phyloP scores from a whole-genome alignment of 2,329 filamentous ascomycete genomes.

The Phoma sp. region DNA sequence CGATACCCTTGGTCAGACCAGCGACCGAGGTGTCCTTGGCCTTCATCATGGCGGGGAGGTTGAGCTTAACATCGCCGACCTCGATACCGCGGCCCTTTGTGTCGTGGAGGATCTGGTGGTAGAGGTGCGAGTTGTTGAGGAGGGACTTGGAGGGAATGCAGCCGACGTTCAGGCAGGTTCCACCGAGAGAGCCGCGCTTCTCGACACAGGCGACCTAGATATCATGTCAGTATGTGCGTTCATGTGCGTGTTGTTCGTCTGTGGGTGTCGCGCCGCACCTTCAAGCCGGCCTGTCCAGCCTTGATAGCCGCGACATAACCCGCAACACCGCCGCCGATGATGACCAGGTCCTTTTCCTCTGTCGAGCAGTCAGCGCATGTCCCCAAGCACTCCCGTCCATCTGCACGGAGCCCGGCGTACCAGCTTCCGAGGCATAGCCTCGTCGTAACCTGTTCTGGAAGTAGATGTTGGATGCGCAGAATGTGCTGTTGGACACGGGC shows the following conservation, averaged over 20 bases:
- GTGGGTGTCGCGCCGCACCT: constrained; percentile 62
- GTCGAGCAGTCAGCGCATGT: constrained; percentile 45
- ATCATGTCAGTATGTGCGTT: constrained; percentile 11
- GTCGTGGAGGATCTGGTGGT: constrained; percentile 96
- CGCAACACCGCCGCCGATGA: constrained; percentile 97
- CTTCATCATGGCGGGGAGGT: constrained; percentile 96
- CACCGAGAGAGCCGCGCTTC: constrained; percentile 93
- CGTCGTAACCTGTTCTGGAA: constrained; percentile 61
- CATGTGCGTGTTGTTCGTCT: background rate
- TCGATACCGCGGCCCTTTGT: constrained; percentile 97
- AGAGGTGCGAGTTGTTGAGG: constrained; percentile 98
- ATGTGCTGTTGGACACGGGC: constrained; percentile 47
- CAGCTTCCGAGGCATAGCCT: constrained; percentile 62
- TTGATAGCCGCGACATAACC: constrained; percentile 99
- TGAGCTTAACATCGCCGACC: constrained; percentile 95
- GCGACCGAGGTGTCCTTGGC: constrained; percentile 92
- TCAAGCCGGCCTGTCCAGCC: constrained; percentile 94
- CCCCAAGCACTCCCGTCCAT: constrained; percentile 3
- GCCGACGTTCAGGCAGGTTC: constrained; percentile 98
- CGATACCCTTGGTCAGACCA: constrained; percentile 93
- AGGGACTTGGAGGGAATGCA: constrained; percentile 99
- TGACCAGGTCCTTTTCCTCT: constrained; percentile 96
- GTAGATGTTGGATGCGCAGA: constrained; percentile 53
- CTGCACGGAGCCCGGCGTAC: constrained; percentile 41
- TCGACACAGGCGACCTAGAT: constrained; percentile 91